Base-by-base conservation (phyloP, 805 yeast genomes). In the Priceomyces castillae region DNA sequence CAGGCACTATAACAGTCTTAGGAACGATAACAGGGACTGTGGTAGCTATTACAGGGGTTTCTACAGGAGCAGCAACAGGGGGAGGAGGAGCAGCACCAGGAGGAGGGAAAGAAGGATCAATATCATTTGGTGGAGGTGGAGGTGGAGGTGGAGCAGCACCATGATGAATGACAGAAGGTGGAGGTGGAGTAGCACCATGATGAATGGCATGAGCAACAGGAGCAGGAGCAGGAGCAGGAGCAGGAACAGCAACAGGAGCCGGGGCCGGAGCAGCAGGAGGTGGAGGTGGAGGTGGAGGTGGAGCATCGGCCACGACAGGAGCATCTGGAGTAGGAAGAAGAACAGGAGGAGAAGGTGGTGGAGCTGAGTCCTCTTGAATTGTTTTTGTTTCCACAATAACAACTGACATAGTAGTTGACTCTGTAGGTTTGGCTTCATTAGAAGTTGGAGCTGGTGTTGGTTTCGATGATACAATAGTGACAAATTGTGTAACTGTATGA, bases 261-360 rank as follows among this genome's bases (percentile, higher is more conserved):
- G 31, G 31, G 10, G 31, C 31, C 4, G 31, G 31, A 28, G 31
- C 31, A 28, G 31, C 31, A 28, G 31, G 31, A 28, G 31, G 15
- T 11, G 25, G 25, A n/a, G 31, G 10, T 6, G 15, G 15, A 28
- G 31, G 15, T 6, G 31, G 15, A 28, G 31, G 15, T 11, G 31
- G 31, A 28, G 31, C 31, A 28, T 5, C 10, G 7, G 31, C 31
- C 5, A 11, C 10, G 10, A 11, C 15, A 28, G 15, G 31, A 28
- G 31, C 31, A 28, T n/a, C n/a, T n/a, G 31, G 31, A 28, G 31
- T 5, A 12, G 31, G 31, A 28, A n/a, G 15, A 11, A 11, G 31
- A 28, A 11, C 15, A 28, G 31, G 15, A 28, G 31, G 15, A 28
- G 31, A 11, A 28, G 31, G 12, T 4, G 31, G 31, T 12, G 15